Conservation (phyloP, 176 grass and related monocot genomes). For the Elaeis guineensis region DNA sequence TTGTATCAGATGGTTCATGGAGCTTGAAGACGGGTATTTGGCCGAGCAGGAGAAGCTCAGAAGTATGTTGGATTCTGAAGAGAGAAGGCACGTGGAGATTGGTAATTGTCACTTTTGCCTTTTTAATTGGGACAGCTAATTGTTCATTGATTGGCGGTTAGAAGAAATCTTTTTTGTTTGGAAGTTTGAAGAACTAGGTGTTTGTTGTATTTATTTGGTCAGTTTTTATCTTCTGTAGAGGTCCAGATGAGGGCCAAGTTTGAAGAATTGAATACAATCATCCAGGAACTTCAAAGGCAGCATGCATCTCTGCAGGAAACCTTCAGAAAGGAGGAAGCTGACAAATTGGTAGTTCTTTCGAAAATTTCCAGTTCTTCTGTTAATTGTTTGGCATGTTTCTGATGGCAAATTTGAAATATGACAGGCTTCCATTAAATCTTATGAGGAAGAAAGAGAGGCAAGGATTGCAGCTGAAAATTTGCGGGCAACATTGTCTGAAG, state of each 20-base stretch:
- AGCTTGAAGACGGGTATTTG: conserved; percentile 41
- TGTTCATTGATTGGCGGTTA: no score
- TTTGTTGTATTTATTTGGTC: not conserved
- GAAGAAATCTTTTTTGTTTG: no score
- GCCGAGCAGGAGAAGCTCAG: conserved; percentile 33
- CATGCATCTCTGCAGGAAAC: conserved; percentile 31
- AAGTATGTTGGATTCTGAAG: conserved; percentile 24
- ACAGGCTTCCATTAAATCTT: conserved; percentile 29
- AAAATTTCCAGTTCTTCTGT: not conserved
- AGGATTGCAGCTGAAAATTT: conserved; percentile 25
- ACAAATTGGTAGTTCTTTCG: conserved; percentile 34
- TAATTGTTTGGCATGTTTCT: no score
- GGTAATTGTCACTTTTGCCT: conserved; percentile 14
- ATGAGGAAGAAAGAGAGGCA: conserved; percentile 34
- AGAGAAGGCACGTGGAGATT: conserved; percentile 33
- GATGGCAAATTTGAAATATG: no score
- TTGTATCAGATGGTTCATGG: conserved; percentile 59
- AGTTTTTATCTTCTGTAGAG: conserved; percentile 10
- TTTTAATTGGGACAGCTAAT: not conserved
- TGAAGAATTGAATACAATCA: conserved; percentile 25
- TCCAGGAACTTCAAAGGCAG: conserved; percentile 40
- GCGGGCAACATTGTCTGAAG: conserved; percentile 28
- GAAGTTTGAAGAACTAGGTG: no score
- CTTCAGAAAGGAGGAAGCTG: conserved; percentile 37
- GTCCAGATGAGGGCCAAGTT: conserved; percentile 17